Evolutionary conservation across 106 monocot species (phyloP), one percentile per base, ranked within the genome.

Genomic region (Acanthochlamys bracteata): DNA sequence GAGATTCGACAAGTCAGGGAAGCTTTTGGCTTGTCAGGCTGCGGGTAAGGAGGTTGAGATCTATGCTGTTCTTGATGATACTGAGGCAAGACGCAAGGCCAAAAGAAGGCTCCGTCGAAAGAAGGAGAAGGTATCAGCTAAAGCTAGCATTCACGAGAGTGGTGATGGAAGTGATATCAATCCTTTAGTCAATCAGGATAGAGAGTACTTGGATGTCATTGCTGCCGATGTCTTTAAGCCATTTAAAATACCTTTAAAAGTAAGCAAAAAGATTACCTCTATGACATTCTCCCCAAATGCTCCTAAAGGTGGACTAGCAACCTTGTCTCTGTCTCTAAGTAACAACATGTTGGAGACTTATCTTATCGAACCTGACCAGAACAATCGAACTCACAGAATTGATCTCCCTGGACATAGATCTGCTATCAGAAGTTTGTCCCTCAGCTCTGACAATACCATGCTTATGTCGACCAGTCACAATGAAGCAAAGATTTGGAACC

Each of bases 401-500:
- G 98, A 98, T 47, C 80, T 98, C 17, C 98, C 74, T 15, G 98
- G 98, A 15, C 98, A 98, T 76, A 84, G 91, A 16, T 98, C 98
- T 25, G 88, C 82, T 78, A 74, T 98, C 58, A 84, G 98, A 68
- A 92, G 91, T 79, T 71, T 98, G 41, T 57, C 83, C 3, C 73
- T 98, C 21, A 92, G 85, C 62, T 85, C 85, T 13, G 98, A 98
- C 45, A 71, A 71, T 49, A 83, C 77, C 25, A 78, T 98, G 25
- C 63, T 98, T 63, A 56, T 98, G 74, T 98, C 98, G 23, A 98
- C 92, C 20, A 92, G 98, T 58, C 92, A 98, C 60, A 98, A 92
- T 83, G 76, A 84, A 47, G 85, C 83, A 6, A 98, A 98, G 72
- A 85, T 98, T 66, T 98, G 98, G 98, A 98, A 98, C 63, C 85